phyloP scores from a whole-genome alignment of 2,329 filamentous ascomycete genomes.

The Alternaria incomplexa region DNA sequence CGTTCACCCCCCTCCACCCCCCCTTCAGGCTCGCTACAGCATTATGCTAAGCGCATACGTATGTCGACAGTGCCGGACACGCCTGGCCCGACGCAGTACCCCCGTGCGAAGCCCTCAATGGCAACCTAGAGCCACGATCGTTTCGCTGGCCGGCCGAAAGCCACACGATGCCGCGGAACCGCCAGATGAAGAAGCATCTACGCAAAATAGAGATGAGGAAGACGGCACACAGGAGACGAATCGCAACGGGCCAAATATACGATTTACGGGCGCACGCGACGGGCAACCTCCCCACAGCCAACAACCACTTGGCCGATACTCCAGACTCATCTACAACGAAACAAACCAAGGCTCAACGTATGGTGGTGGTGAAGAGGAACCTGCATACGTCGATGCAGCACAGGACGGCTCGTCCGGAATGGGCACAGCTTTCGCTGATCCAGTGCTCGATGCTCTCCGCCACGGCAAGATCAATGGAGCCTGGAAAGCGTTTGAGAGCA shows the following conservation, averaged over 20 bases:
- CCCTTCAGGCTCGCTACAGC: slow-evolving; percentile 2
- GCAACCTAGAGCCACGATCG: slow-evolving; percentile 41
- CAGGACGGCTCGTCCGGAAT: not conserved
- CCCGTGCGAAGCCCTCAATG: slow-evolving; percentile 29
- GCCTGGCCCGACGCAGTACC: slow-evolving; percentile 22
- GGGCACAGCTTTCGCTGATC: not conserved
- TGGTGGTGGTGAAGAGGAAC: not conserved
- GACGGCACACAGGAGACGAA: not conserved
- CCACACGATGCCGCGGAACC: slow-evolving; percentile 12
- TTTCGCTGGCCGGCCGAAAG: slow-evolving; percentile 30
- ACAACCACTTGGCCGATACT: slow-evolving; percentile 19
- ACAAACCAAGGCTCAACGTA: not conserved
- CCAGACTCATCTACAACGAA: slow-evolving; percentile 11
- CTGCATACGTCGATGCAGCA: not conserved
- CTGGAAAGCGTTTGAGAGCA: slow-evolving; percentile 36
- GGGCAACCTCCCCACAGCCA: not conserved
- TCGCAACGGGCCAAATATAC: not conserved
- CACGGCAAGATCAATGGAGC: slow-evolving; percentile 19
- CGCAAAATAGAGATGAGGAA: slow-evolving; percentile 2
- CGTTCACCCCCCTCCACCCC: not conserved
- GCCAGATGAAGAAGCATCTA: slow-evolving; percentile 9
- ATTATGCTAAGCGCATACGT: slow-evolving; percentile 43
- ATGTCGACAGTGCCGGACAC: slow-evolving; percentile 41
- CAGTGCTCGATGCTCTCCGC: not conserved
- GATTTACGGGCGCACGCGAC: not conserved